Conservation (phyloP, 2,329 filamentous ascomycete genomes). For the Fusarium odoratissimum region DNA sequence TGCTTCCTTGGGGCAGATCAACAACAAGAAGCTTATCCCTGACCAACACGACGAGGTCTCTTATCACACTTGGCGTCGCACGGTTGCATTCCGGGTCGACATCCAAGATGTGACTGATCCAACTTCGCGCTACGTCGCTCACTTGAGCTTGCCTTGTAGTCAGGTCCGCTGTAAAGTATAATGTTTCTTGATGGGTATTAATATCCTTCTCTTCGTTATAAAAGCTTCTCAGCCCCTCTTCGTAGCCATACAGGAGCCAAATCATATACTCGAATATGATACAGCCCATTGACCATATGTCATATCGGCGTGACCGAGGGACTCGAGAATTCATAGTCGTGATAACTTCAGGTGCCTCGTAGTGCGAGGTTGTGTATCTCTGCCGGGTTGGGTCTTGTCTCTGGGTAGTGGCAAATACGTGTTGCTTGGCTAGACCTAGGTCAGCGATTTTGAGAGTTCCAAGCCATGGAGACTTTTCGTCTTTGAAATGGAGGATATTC, state of each 20-base stretch:
- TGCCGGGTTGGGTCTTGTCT: conserved; percentile 1
- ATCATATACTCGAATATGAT: conserved; percentile 46
- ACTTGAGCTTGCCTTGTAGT: neutral
- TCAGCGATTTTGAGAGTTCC: conserved; percentile 31
- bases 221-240: conserved; percentile 11
- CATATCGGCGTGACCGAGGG: conserved; percentile 41
- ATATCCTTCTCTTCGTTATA: neutral
- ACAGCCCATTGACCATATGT: conserved; percentile 49
- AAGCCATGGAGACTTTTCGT: neutral
- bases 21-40: conserved; percentile 18
- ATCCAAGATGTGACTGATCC: conserved; percentile 6
- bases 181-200: neutral
- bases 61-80: neutral
- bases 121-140: neutral
- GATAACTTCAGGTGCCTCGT: conserved; percentile 30
- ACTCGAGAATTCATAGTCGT: neutral
- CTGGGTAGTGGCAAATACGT: conserved; percentile 1
- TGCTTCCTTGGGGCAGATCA: neutral
- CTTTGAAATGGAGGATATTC: conserved; percentile 23
- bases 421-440: conserved; percentile 27
- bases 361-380: conserved; percentile 24
- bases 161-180: neutral
- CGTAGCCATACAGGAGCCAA: conserved; percentile 44
- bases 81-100: conserved; percentile 21
- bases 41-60: conserved; percentile 14